Evolutionary conservation across 1,284 basidiomycete genomes (phyloP), one percentile per base, ranked within the genome.

Genomic region (Papiliotrema terrestris): DNA sequence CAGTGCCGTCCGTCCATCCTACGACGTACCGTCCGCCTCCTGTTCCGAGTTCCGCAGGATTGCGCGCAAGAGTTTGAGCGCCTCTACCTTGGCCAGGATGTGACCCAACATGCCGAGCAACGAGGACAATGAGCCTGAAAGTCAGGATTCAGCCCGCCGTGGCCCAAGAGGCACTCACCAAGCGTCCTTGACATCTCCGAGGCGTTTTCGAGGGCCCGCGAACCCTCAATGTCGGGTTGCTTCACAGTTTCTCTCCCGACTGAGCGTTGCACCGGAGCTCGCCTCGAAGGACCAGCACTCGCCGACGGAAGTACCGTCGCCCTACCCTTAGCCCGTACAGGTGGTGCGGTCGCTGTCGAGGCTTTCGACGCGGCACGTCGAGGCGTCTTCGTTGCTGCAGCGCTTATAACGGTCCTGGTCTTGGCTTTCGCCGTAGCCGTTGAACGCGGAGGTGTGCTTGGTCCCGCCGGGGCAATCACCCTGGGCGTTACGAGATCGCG

Each of bases 41-140:
- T 81, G 77, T 13, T 81, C 78, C 8, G 78, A 67, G 50, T 81
- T 79, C 8, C 86, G 73, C 8, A 85, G 64, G 1, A 80, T 64
- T 41, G 81, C 81, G 1, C 86, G 78, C 45, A 86, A 83, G 11
- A 84, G 75, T 26, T 74, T 72, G 36, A 81, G 65, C 17, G 73
- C 58, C 35, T 81, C 80, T 17, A 84, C 70, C 48, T 78, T 79
- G 20, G 75, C 71, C 5, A 82, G 66, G 1, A 78, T 63, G 47
- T 81, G 73, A 0, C 82, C 83, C 0, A 82, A 72, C 6, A 91
- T 66, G 4, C 88, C 87, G n/a, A 89, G 80, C 26, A 92, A 75
- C 37, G 84, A 81, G 0, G 84, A 74, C 11, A 83, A 78, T 56
- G 85, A 80, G 49, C 84, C 89, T 88, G 62, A 19, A 8, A 13